A percentile compares a stretch with the other conserved stretches of the same genome.
Conservation (phyloP, 2,329 filamentous ascomycete species). For the Monilinia fructigena region DNA sequence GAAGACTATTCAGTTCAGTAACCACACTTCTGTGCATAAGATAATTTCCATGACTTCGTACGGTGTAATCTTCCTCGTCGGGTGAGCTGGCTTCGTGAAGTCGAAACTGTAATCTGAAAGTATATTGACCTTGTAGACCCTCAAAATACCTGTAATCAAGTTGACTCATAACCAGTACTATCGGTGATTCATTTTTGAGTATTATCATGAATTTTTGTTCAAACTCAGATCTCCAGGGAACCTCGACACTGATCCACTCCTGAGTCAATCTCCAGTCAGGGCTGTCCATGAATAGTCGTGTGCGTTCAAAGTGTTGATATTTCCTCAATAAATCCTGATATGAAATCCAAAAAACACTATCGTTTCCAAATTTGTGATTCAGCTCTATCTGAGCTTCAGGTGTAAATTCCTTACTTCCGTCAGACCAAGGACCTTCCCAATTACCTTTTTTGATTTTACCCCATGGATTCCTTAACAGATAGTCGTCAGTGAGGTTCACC, state of each 20-base stretch:
- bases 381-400: slow-evolving; percentile 57
- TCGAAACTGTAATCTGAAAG: slow-evolving; percentile 48
- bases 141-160: slow-evolving; percentile 62
- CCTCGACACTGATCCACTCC: slow-evolving; percentile 61
- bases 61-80: slow-evolving; percentile 57
- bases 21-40: slow-evolving; percentile 58
- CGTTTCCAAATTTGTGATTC: slow-evolving; percentile 58
- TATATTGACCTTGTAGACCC: slow-evolving; percentile 59
- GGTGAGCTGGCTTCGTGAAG: slow-evolving; percentile 51
- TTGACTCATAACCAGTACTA: slow-evolving; percentile 61
- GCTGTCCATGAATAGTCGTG: slow-evolving; percentile 57
- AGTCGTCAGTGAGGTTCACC: not conserved
- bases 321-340: slow-evolving; percentile 63
- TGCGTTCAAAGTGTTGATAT: slow-evolving; percentile 61
- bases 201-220: slow-evolving; percentile 61
- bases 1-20: slow-evolving; percentile 56
- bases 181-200: slow-evolving; percentile 54
- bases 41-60: slow-evolving; percentile 58
- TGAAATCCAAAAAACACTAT: slow-evolving; percentile 64
- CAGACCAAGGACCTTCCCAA: slow-evolving; percentile 59
- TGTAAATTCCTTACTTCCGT: slow-evolving; percentile 62
- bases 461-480: slow-evolving; percentile 52
- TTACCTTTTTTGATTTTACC: slow-evolving; percentile 56
- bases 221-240: slow-evolving; percentile 61
- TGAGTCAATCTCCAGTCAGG: slow-evolving; percentile 57